phyloP scores from a whole-genome alignment of 2,329 filamentous ascomycete species.

The Colletotrichum sp. region DNA sequence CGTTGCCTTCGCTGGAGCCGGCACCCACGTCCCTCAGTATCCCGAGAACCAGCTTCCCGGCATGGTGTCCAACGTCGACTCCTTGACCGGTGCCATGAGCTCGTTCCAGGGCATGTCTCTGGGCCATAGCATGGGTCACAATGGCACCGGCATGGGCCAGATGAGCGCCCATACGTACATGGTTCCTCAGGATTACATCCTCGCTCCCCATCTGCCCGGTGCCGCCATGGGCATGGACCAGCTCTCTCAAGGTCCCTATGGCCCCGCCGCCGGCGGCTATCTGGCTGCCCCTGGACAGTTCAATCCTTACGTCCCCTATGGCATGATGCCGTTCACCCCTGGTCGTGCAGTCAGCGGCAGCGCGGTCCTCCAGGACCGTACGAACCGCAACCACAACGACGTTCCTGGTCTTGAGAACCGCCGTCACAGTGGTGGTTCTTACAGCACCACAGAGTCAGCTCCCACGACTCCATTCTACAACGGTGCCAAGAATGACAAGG shows the following conservation, averaged over 20 bases:
- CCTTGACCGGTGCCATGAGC: slow-evolving; percentile 9
- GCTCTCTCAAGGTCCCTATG: slow-evolving; percentile 31
- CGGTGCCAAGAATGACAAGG: slow-evolving; percentile 63
- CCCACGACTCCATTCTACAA: slow-evolving; percentile 71
- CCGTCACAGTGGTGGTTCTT: slow-evolving; percentile 57
- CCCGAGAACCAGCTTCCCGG: slow-evolving; percentile 18
- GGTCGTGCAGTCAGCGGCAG: slow-evolving; percentile 41
- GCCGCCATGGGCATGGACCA: slow-evolving; percentile 38
- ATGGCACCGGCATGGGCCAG: slow-evolving; percentile 18
- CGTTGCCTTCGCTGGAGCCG: slow-evolving; percentile 25
- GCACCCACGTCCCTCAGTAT: slow-evolving; percentile 11
- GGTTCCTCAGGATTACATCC: slow-evolving; percentile 41
- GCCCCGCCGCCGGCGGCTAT: slow-evolving; percentile 40
- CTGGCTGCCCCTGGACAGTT: slow-evolving; percentile 36
- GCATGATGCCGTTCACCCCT: slow-evolving; percentile 57
- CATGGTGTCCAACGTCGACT: slow-evolving; percentile 14
- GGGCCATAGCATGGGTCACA: slow-evolving; percentile 36
- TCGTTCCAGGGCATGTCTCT: slow-evolving; percentile 37
- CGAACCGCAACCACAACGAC: slow-evolving; percentile 54
- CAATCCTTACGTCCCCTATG: slow-evolving; percentile 37
- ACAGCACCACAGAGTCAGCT: slow-evolving; percentile 71
- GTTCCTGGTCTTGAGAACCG: slow-evolving; percentile 70
- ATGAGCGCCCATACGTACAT: slow-evolving; percentile 42
- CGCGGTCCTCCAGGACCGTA: slow-evolving; percentile 47
- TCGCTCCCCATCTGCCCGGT: slow-evolving; percentile 37